phyloP scores from a whole-genome alignment of 352 stramenopile genomes.

The Phytopythium mirpurense region DNA sequence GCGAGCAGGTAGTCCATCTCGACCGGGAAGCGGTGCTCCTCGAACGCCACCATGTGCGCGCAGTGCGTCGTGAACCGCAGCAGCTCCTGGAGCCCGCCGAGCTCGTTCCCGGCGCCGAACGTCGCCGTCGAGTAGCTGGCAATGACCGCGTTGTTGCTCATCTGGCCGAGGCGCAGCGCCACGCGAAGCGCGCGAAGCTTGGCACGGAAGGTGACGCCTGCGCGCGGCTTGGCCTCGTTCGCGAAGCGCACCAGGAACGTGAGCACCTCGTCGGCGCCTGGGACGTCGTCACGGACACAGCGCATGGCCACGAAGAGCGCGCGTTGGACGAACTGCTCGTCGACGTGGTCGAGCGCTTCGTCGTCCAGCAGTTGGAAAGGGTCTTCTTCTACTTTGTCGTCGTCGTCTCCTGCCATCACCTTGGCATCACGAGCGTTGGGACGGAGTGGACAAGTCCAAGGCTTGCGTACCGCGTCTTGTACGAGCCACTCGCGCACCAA shows the following conservation, averaged over 20 bases:
- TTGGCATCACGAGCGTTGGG: not conserved
- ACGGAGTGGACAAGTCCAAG: not conserved
- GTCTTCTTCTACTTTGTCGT: slow-evolving; percentile 15
- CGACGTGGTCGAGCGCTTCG: slow-evolving; percentile 21
- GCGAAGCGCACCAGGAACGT: slow-evolving; percentile 35
- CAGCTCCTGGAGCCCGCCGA: slow-evolving; percentile 29
- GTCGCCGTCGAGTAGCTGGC: slow-evolving; percentile 16
- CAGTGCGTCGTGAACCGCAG: slow-evolving; percentile 27
- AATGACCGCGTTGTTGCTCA: slow-evolving; percentile 13
- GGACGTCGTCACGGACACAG: slow-evolving; percentile 12
- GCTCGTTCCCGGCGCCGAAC: slow-evolving; percentile 11
- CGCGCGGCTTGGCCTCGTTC: slow-evolving; percentile 29
- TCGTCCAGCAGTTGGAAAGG: slow-evolving; percentile 27
- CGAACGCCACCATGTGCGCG: slow-evolving; percentile 39
- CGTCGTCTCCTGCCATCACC: not conserved
- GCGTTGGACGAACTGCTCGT: slow-evolving; percentile 28
- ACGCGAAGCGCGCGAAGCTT: slow-evolving; percentile 42
- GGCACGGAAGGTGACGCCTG: slow-evolving; percentile 52
- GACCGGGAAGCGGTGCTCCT: slow-evolving; percentile 47
- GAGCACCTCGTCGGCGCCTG: slow-evolving; percentile 23
- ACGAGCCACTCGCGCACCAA: slow-evolving; percentile 50
- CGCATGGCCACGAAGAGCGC: slow-evolving; percentile 25
- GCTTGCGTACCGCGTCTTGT: slow-evolving; percentile 24
- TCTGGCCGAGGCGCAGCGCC: slow-evolving; percentile 23
- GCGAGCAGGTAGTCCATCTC: slow-evolving; percentile 35